phyloP scores from a whole-genome alignment of 2,329 filamentous ascomycete species.

The Talaromyces sp. region DNA sequence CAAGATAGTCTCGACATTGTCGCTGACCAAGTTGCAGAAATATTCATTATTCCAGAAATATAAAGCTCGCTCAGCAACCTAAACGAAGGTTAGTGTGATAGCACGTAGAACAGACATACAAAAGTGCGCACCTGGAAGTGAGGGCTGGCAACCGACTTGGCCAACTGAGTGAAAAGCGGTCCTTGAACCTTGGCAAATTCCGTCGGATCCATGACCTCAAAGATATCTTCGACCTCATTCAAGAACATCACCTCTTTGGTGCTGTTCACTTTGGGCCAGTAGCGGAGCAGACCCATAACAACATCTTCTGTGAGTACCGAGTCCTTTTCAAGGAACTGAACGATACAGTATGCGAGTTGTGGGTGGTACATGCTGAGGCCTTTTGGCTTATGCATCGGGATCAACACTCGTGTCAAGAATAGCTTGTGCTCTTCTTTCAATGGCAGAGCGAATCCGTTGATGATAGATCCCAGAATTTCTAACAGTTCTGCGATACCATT shows the following conservation, averaged over 20 bases:
- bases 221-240: conserved; percentile 98
- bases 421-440: conserved; percentile 99
- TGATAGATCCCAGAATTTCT: conserved; percentile 96
- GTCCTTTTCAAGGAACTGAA: conserved; percentile 98
- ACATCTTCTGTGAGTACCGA: conserved; percentile 96
- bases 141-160: conserved; percentile 95
- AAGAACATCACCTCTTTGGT: conserved; percentile 99
- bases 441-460: conserved; percentile 95
- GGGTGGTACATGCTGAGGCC: conserved; percentile 99
- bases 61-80: conserved; percentile 89
- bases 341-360: conserved; percentile 96
- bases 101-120: background rate
- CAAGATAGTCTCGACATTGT: conserved; percentile 97
- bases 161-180: conserved; percentile 92
- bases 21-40: conserved; percentile 97
- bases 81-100: conserved; percentile 22
- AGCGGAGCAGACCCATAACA: conserved; percentile 87
- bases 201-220: conserved; percentile 98
- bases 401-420: conserved; percentile 87
- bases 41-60: conserved; percentile 99
- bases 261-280: conserved; percentile 99
- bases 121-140: conserved; percentile 73
- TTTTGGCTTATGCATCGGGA: conserved; percentile 97
- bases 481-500: conserved; percentile 96
- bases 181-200: conserved; percentile 99